phyloP scores from a whole-genome alignment of 2,329 filamentous ascomycete genomes.

The Aspergillus pseudoterreus region DNA sequence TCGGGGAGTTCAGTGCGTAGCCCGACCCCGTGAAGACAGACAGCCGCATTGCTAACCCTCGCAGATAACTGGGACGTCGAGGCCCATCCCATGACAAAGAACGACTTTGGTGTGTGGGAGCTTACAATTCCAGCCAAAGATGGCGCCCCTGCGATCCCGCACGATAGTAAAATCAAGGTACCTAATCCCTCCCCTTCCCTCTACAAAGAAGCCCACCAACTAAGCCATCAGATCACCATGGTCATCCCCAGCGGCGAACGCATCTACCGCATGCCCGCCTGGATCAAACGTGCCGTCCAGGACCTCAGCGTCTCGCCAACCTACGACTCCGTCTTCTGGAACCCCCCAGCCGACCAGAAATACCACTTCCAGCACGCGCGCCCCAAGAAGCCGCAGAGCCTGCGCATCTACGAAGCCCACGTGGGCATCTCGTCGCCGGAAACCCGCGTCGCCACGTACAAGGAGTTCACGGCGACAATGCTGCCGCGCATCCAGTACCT shows the following conservation, averaged over 20 bases:
- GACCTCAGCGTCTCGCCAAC: constrained; percentile 83
- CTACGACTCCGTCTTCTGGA: constrained; percentile 97
- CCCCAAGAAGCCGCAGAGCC: constrained; percentile 78
- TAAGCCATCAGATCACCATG: constrained; percentile 63
- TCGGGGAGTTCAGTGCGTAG: constrained; percentile 85
- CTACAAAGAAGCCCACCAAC: not conserved
- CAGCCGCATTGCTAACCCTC: constrained; percentile 22
- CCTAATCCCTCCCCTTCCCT: not conserved
- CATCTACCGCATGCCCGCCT: constrained; percentile 85
- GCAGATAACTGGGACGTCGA: constrained; percentile 80
- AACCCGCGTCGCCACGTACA: constrained; percentile 84
- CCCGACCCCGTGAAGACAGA: not conserved
- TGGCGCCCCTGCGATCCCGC: constrained; percentile 74
- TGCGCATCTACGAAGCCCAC: constrained; percentile 97
- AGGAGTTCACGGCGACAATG: constrained; percentile 92
- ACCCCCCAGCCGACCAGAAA: constrained; percentile 70
- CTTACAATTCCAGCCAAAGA: constrained; percentile 69
- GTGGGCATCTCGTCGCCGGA: constrained; percentile 95
- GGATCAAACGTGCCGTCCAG: constrained; percentile 97
- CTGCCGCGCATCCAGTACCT: constrained; percentile 84
- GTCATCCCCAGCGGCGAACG: constrained; percentile 73
- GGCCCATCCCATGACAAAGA: constrained; percentile 82
- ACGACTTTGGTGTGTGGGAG: constrained; percentile 82
- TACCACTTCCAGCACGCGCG: constrained; percentile 82
- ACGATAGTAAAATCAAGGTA: constrained; percentile 96